These are phyloP conservation scores for Diaporthe longicolla DNA, from an alignment of 2,329 filamentous ascomycete species.

Conservation along the genomic window DNA sequence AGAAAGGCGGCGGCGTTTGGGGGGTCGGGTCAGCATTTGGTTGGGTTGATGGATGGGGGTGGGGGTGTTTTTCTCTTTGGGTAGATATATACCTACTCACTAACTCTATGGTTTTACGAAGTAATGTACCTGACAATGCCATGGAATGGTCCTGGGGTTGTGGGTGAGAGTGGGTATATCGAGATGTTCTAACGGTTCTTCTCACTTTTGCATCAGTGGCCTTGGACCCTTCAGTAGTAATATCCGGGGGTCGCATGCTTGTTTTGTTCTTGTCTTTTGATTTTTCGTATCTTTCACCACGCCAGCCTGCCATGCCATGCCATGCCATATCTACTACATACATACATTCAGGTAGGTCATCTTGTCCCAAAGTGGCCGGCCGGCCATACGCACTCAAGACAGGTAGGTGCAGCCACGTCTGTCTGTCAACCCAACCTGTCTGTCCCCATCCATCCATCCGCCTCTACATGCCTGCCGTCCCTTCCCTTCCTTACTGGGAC, in stretches of 20 bases:
- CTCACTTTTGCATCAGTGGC: neutral
- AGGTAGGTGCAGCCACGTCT: no score
- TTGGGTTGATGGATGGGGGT: neutral
- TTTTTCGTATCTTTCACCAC: neutral
- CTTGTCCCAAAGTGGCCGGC: neutral
- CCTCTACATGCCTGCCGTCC: neutral
- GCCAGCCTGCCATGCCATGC: neutral
- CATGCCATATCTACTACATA: neutral
- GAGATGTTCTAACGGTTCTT: neutral
- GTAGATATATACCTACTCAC: neutral
- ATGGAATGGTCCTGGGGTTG: neutral
- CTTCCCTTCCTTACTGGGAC: conserved; percentile 63
- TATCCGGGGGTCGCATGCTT: neutral
- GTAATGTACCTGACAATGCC: neutral
- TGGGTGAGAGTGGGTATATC: neutral
- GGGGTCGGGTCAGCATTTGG: neutral
- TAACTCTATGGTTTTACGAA: conserved; percentile 2
- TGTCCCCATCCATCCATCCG: neutral
- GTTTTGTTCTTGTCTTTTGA: conserved; percentile 1
- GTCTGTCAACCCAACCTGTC: no score
- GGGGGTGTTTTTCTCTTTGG: no score
- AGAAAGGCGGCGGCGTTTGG: neutral
- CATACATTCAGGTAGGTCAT: neutral
- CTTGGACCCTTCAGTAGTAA: no score
- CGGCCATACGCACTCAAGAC: neutral